Evolutionary conservation across 1,284 basidiomycete genomes (phyloP), one percentile per base, ranked within the genome.

Genomic region (Coriolopsis trogii): DNA sequence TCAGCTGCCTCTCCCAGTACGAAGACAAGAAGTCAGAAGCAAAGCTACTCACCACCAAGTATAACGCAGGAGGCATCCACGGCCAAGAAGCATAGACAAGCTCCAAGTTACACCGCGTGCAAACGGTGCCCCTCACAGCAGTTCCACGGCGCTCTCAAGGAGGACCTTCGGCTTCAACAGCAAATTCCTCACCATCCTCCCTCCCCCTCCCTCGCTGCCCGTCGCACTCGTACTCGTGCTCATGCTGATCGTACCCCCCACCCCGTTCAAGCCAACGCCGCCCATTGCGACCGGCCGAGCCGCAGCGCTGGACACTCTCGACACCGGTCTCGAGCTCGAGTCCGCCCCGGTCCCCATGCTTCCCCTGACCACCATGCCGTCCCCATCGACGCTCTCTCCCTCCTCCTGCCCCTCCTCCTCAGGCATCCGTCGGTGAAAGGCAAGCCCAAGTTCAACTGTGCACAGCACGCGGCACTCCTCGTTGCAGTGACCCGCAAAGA

Each of bases 161-260:
- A 73, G 59, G 25, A 73, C 70, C 57, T 68, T 70, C 21, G 71
- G 71, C 58, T 71, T 73, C 36, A 73, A 46, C 26, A 73, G 61
- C 49, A 70, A 48, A 43, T 55, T 71, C 44, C 65, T 53, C 39
- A 60, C 60, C 57, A 64, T n/a, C n/a, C 53, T 46, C 45, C 45
- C 41, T 53, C 43, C n/a, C 23, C 50, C 41, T 36, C 49, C 29
- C 30, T 46, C 51, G n/a, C 55, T 59, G 16, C 51, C 51, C 16
- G 31, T 46, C 36, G 24, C 21, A 39, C 45, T 33, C 38, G 25
- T n/a, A 29, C 31, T 38, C 16, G 8, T 42, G 41, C 41, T 50
- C 36, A 28, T 8, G 44, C 50, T 51, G 44, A 46, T 24, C 36
- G n/a, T 39, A 50, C 33, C 52, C 33, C 23, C 41, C 45, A 39